A percentile compares a stretch with the other conserved stretches of the same genome.
These are phyloP conservation scores for Fusarium falciforme DNA, from an alignment of 2,329 filamentous ascomycete species.

Conservation along the genomic window DNA sequence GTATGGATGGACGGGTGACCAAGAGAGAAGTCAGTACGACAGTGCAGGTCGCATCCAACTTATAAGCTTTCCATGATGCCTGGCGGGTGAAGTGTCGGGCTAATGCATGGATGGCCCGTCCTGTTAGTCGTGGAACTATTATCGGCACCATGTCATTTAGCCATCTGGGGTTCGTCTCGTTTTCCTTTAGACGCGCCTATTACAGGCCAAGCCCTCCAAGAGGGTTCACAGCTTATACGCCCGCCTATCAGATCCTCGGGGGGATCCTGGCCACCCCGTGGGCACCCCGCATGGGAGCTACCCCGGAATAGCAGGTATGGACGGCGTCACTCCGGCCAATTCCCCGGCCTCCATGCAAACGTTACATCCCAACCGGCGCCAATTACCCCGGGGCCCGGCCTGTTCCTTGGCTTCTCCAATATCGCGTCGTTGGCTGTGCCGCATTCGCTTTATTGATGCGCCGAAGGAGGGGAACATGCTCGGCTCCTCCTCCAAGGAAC, in stretches of 20 bases:
- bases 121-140: constrained; percentile 8
- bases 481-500: background rate
- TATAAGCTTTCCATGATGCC: constrained; percentile 6
- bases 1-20: background rate
- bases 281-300: constrained; percentile 10
- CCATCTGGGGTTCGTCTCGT: constrained; percentile 34
- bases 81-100: background rate
- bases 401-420: constrained; percentile 18
- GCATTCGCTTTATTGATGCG: constrained; percentile 9
- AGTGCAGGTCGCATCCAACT: background rate
- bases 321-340: constrained; percentile 39
- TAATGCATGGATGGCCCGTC: constrained; percentile 1
- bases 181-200: constrained; percentile 35
- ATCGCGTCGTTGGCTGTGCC: constrained; percentile 26
- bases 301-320: constrained; percentile 30
- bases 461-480: constrained; percentile 1
- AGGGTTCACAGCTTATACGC: constrained; percentile 5
- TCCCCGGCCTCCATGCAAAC: constrained; percentile 11
- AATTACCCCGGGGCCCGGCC: constrained; percentile 29
- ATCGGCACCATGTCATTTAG: constrained; percentile 30
- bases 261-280: constrained; percentile 8
- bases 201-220: background rate
- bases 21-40: background rate
- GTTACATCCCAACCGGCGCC: constrained; percentile 31
- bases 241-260: constrained; percentile 7